Evolutionary conservation across 2,329 filamentous ascomycete species (phyloP), one percentile per base, ranked within the genome.

Genomic region (Ceratocystiopsis brevicomis): DNA sequence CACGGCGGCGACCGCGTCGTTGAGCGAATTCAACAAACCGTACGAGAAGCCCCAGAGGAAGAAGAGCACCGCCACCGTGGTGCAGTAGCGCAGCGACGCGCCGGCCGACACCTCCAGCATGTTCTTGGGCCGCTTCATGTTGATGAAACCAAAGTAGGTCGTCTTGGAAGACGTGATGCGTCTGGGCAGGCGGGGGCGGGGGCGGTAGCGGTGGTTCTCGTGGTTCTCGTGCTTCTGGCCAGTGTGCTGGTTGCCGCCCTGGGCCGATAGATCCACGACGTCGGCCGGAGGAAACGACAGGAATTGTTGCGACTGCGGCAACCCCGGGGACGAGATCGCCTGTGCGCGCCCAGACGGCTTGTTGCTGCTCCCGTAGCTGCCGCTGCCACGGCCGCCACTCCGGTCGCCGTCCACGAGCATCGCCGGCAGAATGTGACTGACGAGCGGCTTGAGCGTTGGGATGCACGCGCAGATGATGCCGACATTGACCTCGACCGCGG

Each of bases 391-490:
- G 25, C 25, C 25, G 25, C 25, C 25, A 30, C 25, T 10, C 6
- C 25, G 25, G 25, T 9, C 10, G 38, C 63, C 63, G 47, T 71
- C 56, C 0, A 71, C 57, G 11, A 76, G 55, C 61, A 75, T 71
- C 17, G 63, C 58, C 3, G 72, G 72, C n/a, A 76, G 59, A 42
- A 76, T 65, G 46, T 67, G 67, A 50, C 82, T 73, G 44, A 88
- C 76, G 8, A 96, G 65, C 1, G 88, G 87, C 56, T 95, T 95
- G 48, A 95, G 63, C 0, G 81, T 88, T 10, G 88, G 88, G n/a
- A 95, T 81, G 53, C 86, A 94, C 37, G 81, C 87, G 55, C 84
- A 93, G 49, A 86, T 79, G 52, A 95, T 86, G 16, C 85, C 87
- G 1, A 92, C 67, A 50, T 93, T 90, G 54, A 94, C 85, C 58